A percentile compares a stretch with the other conserved stretches of the same genome.
These are phyloP conservation scores for Pseudevernia furfuracea DNA, from an alignment of 495 filamentous ascomycete species.

Conservation along the genomic window DNA sequence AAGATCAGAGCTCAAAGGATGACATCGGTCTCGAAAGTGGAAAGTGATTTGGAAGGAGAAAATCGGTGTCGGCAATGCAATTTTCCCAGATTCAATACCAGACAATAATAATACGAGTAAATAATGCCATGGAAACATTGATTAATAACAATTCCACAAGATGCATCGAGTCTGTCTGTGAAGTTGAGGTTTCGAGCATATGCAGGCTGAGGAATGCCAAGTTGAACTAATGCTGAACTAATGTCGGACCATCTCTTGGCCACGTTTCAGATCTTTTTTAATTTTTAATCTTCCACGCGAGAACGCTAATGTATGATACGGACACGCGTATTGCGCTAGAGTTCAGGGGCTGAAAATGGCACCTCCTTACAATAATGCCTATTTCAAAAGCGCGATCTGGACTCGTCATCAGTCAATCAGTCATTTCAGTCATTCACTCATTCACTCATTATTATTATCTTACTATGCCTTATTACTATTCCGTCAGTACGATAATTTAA, in stretches of 20 bases:
- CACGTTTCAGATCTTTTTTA: neutral
- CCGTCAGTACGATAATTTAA: no score
- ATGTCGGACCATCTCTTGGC: neutral
- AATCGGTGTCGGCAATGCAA: neutral
- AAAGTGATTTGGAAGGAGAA: neutral
- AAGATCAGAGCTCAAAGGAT: no score
- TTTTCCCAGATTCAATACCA: no score
- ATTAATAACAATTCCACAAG: neutral
- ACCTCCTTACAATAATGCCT: no score
- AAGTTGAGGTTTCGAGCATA: neutral
- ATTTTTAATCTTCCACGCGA: neutral
- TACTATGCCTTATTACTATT: no score
- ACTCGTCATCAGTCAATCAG: no score
- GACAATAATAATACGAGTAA: no score
- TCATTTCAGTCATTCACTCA: no score
- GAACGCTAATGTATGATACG: neutral
- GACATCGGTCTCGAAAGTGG: neutral
- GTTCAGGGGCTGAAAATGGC: neutral
- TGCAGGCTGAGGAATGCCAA: neutral
- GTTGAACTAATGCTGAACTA: neutral
- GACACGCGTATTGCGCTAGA: neutral
- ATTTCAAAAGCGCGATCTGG: no score
- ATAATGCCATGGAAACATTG: no score
- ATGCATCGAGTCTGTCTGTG: no score
- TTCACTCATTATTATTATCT: no score